Evolutionary conservation across 2,329 filamentous ascomycete species (phyloP), one percentile per base, ranked within the genome.

Genomic region (Hypoxylon sp.): DNA sequence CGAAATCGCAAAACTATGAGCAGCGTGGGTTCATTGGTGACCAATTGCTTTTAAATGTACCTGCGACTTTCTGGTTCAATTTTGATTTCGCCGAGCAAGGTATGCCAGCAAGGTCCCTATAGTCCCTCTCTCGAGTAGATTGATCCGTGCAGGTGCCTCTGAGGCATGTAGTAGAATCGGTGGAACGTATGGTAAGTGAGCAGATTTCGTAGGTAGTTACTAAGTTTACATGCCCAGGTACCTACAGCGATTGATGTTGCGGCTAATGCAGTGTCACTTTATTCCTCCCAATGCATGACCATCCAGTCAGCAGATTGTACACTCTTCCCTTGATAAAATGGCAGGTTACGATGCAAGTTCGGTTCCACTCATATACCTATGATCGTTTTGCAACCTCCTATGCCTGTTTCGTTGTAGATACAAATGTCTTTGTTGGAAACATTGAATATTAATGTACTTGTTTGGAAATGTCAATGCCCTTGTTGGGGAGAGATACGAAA

Each of bases 181-280:
- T 21, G 13, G 51, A 28, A 25, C 6, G 13, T 41, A 11, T 25
- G 17, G 34, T 38, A 38, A 21, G 57, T 57, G 60, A 52, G 50
- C 46, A 48, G 46, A 56, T 67, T 53, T 51, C 56, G 46, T 36
- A 13, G 56, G 46, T 36, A 13, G 56, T 55, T 60, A 62, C 48
- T 68, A 68, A 68, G 57, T 43, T 49, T 61, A 67, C 61, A 60
- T 60, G 43, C 23, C 51, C 36, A 43, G 19, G 59, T 50, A 43
- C 46, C 36, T 50, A 48, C 50, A 38, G 43, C 51, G 23, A 53
- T 57, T 48, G 23, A 57, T 57, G 43, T 56, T 63, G 67, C 58
- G 59, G 62, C 64, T 68, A 67, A 72, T 68, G 65, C 67, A 70
- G 65, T 64, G 50, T 67, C 21, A 64, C 62, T 67, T 45, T 25